phyloP scores from a whole-genome alignment of 345 rosid species.

The Passiflora organensis region DNA sequence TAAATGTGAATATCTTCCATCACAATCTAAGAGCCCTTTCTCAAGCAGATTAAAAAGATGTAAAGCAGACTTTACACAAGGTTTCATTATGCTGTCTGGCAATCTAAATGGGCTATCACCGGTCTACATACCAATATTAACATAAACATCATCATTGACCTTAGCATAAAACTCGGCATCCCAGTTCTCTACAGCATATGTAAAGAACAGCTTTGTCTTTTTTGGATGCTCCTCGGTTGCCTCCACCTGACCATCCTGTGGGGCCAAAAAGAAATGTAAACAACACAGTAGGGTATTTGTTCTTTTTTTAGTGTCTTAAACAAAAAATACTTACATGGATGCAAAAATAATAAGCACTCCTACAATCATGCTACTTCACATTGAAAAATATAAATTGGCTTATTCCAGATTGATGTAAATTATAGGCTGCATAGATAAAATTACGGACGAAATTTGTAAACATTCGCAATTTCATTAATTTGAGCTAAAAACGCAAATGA shows the following conservation, averaged over 20 bases:
- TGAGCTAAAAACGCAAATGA: neutral
- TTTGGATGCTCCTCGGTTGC: conserved; percentile 43
- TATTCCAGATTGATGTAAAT: neutral
- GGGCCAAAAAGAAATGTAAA: conserved; percentile 13
- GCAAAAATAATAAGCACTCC: neutral
- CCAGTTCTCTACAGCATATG: conserved; percentile 51
- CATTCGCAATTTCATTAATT: neutral
- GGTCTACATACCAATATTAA: conserved; percentile 57
- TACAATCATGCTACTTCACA: neutral
- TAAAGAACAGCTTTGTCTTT: conserved; percentile 48
- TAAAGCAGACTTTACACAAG: too few relatives aligned
- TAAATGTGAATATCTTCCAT: too few relatives aligned
- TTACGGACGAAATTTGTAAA: neutral
- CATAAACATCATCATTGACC: conserved; percentile 76
- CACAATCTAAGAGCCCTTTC: neutral
- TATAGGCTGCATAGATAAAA: neutral
- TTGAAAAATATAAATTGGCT: too few relatives aligned
- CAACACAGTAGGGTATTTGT: neutral
- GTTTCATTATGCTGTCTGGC: conserved; percentile 5
- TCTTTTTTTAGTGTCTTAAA: neutral
- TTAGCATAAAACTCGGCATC: conserved; percentile 71
- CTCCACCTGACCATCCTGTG: conserved; percentile 59
- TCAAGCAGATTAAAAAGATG: neutral
- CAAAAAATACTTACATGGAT: conserved; percentile 1
- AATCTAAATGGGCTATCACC: conserved; percentile 2